Evolutionary conservation across 352 stramenopile genomes (phyloP), one percentile per base, ranked within the genome.

Genomic region (Peronospora tabacina): DNA sequence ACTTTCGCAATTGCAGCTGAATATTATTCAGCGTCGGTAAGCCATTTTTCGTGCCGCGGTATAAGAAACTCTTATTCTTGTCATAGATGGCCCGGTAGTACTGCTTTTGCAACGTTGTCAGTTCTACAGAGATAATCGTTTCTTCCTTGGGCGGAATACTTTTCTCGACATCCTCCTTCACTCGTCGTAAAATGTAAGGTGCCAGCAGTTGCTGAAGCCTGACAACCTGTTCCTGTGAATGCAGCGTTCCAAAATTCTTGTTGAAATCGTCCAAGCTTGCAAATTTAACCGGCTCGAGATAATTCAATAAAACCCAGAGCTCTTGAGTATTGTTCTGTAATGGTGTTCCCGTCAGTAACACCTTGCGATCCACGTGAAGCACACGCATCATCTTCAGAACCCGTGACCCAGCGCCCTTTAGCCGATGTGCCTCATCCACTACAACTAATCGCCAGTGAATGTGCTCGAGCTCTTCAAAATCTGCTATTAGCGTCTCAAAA

Each of bases 1-100:
- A 99, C 65, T 99, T 99, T 28, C 96, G 75, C 17, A 99, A 66
- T 72, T 99, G 91, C 75, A 99, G 97, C 33, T 98, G 95, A 46
- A 99, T 91, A 72, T 99, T 99, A 63, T 98, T 99, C 20, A 99
- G 75, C 44, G 82, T 88, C 13, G 82, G 84, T 7, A 94, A 52
- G 5, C 75, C 79, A 44, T 92, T 92, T 59, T 94, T 89, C 11
- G 79, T 88, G 0, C 82, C 84, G 22, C 82, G 71, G 37, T 94
- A 96, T 54, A 99, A 58, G 50, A 99, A 98, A 16, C 88, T 93
- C 30, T 98, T 94, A 69, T 99, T 99, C 64, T 98, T 98, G 71
- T 99, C 96, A 68, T 98, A 99, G 17, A 99, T 95, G 2, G 97
- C 96, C 22, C 96, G 77, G 63, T 99, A 99, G 65, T 98, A 99